Evolutionary conservation across 345 rosid genomes (phyloP).

Genomic region (Theobroma cacao): DNA sequence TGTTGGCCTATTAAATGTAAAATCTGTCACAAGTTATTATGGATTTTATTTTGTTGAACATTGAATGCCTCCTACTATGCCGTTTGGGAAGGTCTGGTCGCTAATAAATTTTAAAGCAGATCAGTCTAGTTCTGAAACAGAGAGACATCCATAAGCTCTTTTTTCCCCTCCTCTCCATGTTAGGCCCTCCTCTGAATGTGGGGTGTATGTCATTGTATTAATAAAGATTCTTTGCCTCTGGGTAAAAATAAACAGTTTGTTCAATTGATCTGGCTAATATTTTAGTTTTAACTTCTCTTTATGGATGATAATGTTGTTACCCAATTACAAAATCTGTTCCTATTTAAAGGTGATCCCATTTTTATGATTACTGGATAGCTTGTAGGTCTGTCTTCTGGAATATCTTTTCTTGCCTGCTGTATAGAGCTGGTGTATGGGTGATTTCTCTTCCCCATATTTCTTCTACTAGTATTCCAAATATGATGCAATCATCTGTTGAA

Average conservation of each 20-base stretch:
- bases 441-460: background rate
- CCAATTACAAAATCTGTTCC: background rate
- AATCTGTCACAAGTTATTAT: background rate
- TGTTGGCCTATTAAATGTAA: background rate
- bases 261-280: background rate
- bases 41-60: background rate
- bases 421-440: background rate
- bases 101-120: background rate
- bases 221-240: background rate
- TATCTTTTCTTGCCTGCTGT: background rate
- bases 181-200: too few species aligned
- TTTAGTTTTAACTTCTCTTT: background rate
- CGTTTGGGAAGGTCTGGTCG: background rate
- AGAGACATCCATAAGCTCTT: background rate
- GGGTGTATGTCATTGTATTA: background rate
- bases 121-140: background rate
- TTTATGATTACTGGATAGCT: background rate
- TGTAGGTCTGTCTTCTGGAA: background rate
- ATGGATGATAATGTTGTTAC: background rate
- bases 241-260: too few species aligned
- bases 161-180: background rate
- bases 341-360: background rate
- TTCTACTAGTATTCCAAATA: background rate
- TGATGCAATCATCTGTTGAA: background rate
- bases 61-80: background rate